Conservation (phyloP, 352 stramenopile genomes). For the Blastocystis hominis region DNA sequence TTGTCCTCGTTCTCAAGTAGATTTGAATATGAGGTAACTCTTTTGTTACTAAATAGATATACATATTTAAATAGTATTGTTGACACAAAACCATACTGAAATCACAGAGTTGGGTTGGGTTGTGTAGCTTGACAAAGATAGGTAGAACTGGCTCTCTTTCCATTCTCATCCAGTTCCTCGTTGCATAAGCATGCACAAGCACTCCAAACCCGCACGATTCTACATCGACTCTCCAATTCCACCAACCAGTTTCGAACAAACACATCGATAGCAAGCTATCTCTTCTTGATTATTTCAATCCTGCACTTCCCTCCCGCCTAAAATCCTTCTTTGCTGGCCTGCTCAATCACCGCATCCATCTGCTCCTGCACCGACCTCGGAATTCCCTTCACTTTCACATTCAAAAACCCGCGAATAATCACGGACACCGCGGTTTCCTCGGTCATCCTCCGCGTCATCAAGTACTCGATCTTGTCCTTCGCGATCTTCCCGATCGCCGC, state of each 20-base stretch:
- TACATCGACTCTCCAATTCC: too few relatives aligned
- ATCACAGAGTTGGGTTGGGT: too few relatives aligned
- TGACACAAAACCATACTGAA: too few relatives aligned
- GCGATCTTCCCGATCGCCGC: constrained; percentile 53
- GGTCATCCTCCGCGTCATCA: constrained; percentile 46
- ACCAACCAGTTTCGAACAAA: too few relatives aligned
- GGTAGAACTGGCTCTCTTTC: too few relatives aligned
- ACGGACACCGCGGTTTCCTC: constrained; percentile 50
- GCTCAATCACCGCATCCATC: constrained; percentile 55
- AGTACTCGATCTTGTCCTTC: constrained; percentile 58
- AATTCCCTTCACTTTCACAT: constrained; percentile 56
- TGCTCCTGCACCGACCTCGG: constrained; percentile 26
- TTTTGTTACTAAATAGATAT: too few relatives aligned
- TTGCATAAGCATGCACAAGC: not conserved
- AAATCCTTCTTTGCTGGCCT: constrained; percentile 53
- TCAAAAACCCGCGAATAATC: constrained; percentile 56
- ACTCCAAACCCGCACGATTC: not conserved
- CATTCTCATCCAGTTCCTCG: too few relatives aligned
- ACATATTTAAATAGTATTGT: too few relatives aligned
- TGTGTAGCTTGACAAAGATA: too few relatives aligned
- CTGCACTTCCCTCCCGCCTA: constrained; percentile 1
- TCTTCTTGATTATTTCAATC: constrained; percentile 29
- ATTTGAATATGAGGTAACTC: too few relatives aligned
- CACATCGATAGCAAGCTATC: not conserved
- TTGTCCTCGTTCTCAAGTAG: too few relatives aligned